Base-by-base conservation (phyloP, 208 protist genomes). In the Crithidia expoeki region DNA sequence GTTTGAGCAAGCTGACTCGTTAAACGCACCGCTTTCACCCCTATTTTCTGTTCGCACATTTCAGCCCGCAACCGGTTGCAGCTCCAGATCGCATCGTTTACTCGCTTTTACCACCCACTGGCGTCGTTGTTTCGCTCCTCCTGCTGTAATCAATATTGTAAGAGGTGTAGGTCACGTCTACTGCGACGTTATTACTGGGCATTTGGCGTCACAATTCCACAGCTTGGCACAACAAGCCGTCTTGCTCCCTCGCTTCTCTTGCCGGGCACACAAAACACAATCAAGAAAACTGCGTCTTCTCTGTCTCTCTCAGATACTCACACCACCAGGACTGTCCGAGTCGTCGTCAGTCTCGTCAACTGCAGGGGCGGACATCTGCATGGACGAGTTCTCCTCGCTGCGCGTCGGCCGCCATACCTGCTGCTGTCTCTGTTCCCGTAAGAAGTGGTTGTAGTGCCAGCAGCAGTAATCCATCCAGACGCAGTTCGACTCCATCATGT, bases 381-480 rank as follows among this genome's bases (percentile, higher is more conserved):
- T 50, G 2, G 76, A 68, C 4, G 66, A 59, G 25, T 40, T 64
- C 10, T 19, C 36, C 14, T 63, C 57, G 25, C 60, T 55, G 14
- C 42, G 30, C 17, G 47, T 49, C 6, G 52, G 53, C 34, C 57
- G 75, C 77, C 59, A 79, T 55, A 21, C 27, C 32, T 68, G 30
- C 23, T 42, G 27, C 42, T 56, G 42, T 10, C 62, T 53, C 53
- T 69, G 53, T 40, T 70, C 73, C 12, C 73, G 66, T 12, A 93
- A 53, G 49, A 89, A 90, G 19, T 50, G 47, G 16, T 87, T 74
- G 47, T 76, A 87, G 79, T 90, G 73, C 52, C 76, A 78, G 60
- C 75, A 79, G 71, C 76, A 88, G 70, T 93, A 93, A 21, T 83
- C 78, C 60, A 89, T 84, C 87, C 87, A 93, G 23, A 85, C 60